Conservation (phyloP, 2,329 filamentous ascomycete genomes). For the Stemphylium vesicarium region DNA sequence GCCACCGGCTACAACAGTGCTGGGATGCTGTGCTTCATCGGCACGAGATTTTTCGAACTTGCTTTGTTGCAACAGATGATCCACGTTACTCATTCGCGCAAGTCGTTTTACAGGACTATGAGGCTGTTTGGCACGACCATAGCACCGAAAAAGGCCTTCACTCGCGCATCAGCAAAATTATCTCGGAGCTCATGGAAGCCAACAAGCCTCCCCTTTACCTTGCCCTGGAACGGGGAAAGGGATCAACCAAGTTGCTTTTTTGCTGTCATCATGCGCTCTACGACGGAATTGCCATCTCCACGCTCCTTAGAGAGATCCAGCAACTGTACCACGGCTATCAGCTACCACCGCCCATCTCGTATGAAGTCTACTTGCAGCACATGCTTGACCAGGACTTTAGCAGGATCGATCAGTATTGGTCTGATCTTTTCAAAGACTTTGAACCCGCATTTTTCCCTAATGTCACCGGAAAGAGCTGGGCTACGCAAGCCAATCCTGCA, state of each 20-base stretch:
- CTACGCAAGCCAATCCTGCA: not conserved
- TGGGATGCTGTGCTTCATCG: slow-evolving; percentile 70
- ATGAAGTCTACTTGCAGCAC: slow-evolving; percentile 68
- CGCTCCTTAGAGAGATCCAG: slow-evolving; percentile 75
- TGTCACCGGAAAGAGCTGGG: slow-evolving; percentile 29
- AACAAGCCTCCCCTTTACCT: slow-evolving; percentile 47
- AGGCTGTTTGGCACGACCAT: slow-evolving; percentile 50
- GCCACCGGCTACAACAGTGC: slow-evolving; percentile 59
- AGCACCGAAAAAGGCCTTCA: slow-evolving; percentile 35
- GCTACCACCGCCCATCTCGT: slow-evolving; percentile 61
- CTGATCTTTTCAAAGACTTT: slow-evolving; percentile 60
- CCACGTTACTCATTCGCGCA: slow-evolving; percentile 71
- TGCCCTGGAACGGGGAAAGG: slow-evolving; percentile 26
- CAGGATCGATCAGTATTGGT: slow-evolving; percentile 71
- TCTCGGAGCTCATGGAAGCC: slow-evolving; percentile 57
- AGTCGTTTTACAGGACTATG: slow-evolving; percentile 64
- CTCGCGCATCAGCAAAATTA: slow-evolving; percentile 51
- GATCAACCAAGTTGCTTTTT: slow-evolving; percentile 51
- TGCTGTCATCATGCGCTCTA: slow-evolving; percentile 83
- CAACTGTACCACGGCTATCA: slow-evolving; percentile 55
- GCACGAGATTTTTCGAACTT: slow-evolving; percentile 79
- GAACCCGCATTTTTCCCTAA: slow-evolving; percentile 52
- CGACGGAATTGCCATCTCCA: slow-evolving; percentile 78
- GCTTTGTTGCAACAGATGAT: slow-evolving; percentile 71
- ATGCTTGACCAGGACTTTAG: slow-evolving; percentile 59